phyloP scores from a whole-genome alignment of 2,329 filamentous ascomycete species.

The Lecanosticta acicola region DNA sequence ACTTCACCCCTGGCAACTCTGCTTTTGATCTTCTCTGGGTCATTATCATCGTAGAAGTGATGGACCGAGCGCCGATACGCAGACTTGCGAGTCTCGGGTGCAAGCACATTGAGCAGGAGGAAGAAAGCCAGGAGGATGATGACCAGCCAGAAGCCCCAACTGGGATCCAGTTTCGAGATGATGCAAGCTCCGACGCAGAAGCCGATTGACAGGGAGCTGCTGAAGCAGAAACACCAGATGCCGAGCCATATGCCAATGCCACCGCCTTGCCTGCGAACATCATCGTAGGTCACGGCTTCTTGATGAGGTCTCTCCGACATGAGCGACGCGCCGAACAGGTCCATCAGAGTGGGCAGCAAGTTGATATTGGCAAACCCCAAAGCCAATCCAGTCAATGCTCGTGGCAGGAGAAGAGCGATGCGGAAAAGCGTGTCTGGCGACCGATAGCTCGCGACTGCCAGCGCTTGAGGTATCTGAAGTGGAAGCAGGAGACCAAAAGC shows the following conservation, averaged over 20 bases:
- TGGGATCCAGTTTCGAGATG: slow-evolving; percentile 58
- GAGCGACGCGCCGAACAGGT: slow-evolving; percentile 70
- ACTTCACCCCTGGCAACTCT: slow-evolving; percentile 66
- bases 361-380: slow-evolving; percentile 76
- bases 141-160: slow-evolving; percentile 71
- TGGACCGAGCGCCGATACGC: slow-evolving; percentile 63
- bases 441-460: slow-evolving; percentile 55
- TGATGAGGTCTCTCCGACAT: slow-evolving; percentile 68
- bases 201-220: slow-evolving; percentile 64
- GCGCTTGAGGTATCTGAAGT: slow-evolving; percentile 68
- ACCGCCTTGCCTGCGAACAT: slow-evolving; percentile 68
- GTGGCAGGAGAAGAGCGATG: slow-evolving; percentile 56
- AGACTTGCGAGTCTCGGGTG: slow-evolving; percentile 66
- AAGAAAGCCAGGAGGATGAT: slow-evolving; percentile 62
- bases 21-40: slow-evolving; percentile 41
- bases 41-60: slow-evolving; percentile 50
- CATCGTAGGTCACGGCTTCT: slow-evolving; percentile 61
- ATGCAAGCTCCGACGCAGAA: slow-evolving; percentile 67
- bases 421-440: slow-evolving; percentile 54
- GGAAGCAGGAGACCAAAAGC: slow-evolving; percentile 65
- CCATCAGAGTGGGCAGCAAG: slow-evolving; percentile 63
- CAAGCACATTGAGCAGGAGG: slow-evolving; percentile 63
- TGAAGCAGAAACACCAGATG: slow-evolving; percentile 71
- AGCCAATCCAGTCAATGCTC: slow-evolving; percentile 60
- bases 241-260: slow-evolving; percentile 77